phyloP scores from a whole-genome alignment of 2,329 filamentous ascomycete genomes.

The Cordyceps cicadae region DNA sequence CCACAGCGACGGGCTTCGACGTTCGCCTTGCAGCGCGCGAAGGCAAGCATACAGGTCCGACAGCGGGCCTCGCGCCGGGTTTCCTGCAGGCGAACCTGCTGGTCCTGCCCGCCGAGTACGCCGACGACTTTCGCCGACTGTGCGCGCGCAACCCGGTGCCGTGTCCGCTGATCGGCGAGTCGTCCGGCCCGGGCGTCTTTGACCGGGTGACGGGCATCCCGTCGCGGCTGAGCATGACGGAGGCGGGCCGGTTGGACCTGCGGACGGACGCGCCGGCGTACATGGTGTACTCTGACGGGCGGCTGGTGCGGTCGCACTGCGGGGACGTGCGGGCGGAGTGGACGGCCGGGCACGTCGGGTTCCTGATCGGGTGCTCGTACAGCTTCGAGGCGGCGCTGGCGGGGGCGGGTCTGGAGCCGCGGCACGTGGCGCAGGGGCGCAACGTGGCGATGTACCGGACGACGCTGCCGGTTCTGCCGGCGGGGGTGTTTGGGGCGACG shows the following conservation, averaged over 20 bases:
- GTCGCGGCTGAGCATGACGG: conserved; percentile 22
- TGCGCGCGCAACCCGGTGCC: conserved; percentile 55
- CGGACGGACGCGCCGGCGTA: conserved; percentile 50
- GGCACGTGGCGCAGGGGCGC: conserved; percentile 38
- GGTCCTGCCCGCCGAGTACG: conserved; percentile 48
- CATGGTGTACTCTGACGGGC: conserved; percentile 46
- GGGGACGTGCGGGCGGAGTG: conserved; percentile 42
- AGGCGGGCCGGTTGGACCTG: no score
- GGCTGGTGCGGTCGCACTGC: conserved; percentile 28
- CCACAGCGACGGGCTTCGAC: conserved; percentile 23
- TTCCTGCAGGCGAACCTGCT: conserved; percentile 56
- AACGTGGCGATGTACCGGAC: conserved; percentile 58
- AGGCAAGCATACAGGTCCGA: conserved; percentile 33
- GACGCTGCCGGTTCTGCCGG: conserved; percentile 43
- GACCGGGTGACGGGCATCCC: conserved; percentile 28
- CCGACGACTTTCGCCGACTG: conserved; percentile 48
- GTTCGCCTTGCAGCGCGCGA: conserved; percentile 36
- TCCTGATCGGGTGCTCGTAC: conserved; percentile 56
- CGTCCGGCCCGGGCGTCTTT: conserved; percentile 33
- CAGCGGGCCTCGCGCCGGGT: conserved; percentile 46
- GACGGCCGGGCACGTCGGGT: conserved; percentile 51
- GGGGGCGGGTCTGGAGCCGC: conserved; percentile 40
- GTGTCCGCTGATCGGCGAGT: conserved; percentile 52
- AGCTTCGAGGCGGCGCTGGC: conserved; percentile 52
- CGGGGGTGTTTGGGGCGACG: conserved; percentile 42